Evolutionary conservation across 2,329 filamentous ascomycete genomes (phyloP).

Genomic region (Curvularia sp.): DNA sequence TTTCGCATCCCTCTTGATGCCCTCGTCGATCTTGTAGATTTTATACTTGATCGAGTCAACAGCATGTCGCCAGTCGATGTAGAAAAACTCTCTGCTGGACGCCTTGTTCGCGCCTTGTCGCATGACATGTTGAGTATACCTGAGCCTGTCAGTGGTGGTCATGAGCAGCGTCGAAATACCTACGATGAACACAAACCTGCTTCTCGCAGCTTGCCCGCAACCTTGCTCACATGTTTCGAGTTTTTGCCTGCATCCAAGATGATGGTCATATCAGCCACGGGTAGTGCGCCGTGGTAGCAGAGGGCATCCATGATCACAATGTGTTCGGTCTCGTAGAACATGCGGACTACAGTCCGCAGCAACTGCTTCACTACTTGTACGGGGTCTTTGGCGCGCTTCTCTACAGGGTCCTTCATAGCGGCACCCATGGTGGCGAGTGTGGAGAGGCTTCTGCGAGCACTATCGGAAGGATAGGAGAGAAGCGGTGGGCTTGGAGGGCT

Average conservation of each 20-base stretch:
- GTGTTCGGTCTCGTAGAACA: conserved; percentile 86
- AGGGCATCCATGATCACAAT: conserved; percentile 83
- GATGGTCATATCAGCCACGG: conserved; percentile 86
- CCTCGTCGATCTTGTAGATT: conserved; percentile 85
- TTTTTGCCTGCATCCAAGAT: conserved; percentile 79
- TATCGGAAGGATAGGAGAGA: conserved; percentile 2
- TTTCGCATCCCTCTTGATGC: conserved; percentile 82
- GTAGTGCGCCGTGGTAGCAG: conserved; percentile 76
- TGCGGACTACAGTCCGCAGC: conserved; percentile 83
- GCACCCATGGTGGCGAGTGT: conserved; percentile 18
- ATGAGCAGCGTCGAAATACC: conserved; percentile 38
- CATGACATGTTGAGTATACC: conserved; percentile 76
- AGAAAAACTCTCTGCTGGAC: conserved; percentile 92
- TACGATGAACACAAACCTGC: conserved; percentile 86
- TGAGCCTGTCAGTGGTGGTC: conserved; percentile 46
- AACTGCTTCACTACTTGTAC: conserved; percentile 78
- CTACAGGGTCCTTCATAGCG: conserved; percentile 57
- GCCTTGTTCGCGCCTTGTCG: conserved; percentile 82
- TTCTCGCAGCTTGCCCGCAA: conserved; percentile 83
- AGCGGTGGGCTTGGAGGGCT: conserved; percentile 10
- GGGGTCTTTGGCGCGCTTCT: conserved; percentile 27
- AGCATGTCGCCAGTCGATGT: conserved; percentile 91
- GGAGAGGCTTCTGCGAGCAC: neutral
- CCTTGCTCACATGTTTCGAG: conserved; percentile 87
- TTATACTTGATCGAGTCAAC: conserved; percentile 97